A percentile compares a stretch with the other conserved stretches of the same genome.
Conservation (phyloP, 2,329 filamentous ascomycete species). For the Albophoma yamanashiensis region DNA sequence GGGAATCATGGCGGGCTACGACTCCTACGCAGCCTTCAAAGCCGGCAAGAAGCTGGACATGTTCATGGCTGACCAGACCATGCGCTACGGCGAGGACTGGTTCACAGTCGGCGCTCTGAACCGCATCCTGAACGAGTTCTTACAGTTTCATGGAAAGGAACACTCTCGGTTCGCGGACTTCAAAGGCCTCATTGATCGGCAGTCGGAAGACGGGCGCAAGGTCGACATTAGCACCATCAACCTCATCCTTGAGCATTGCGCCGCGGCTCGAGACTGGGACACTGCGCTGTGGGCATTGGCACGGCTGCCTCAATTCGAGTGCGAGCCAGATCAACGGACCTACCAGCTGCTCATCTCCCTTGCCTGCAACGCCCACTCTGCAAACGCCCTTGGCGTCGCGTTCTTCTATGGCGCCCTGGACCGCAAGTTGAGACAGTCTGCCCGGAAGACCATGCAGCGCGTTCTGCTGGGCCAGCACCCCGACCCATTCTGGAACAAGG, state of each 20-base stretch:
- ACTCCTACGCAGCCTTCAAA: constrained; percentile 30
- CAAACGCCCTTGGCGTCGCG: constrained; percentile 17
- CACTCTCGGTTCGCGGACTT: constrained; percentile 14
- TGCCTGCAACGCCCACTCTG: constrained; percentile 19
- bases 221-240: constrained; percentile 24
- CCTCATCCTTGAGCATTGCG: constrained; percentile 22
- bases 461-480: constrained; percentile 14
- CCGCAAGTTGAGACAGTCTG: constrained; percentile 15
- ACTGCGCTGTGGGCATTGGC: constrained; percentile 19
- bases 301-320: constrained; percentile 9
- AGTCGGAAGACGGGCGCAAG: constrained; percentile 10
- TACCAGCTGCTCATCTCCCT: constrained; percentile 28
- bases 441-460: constrained; percentile 13
- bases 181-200: constrained; percentile 14
- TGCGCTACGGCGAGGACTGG: constrained; percentile 37
- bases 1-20: constrained; percentile 29
- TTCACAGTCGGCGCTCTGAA: constrained; percentile 24
- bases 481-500: constrained; percentile 15
- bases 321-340: constrained; percentile 17
- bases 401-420: constrained; percentile 21
- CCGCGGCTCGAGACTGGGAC: constrained; percentile 16
- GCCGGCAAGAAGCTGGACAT: constrained; percentile 19
- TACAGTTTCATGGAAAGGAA: constrained; percentile 22
- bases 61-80: constrained; percentile 29
- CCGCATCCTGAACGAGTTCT: constrained; percentile 29